Conservation (phyloP, 2,329 filamentous ascomycete genomes). For the Sordariomycetes sp. region DNA sequence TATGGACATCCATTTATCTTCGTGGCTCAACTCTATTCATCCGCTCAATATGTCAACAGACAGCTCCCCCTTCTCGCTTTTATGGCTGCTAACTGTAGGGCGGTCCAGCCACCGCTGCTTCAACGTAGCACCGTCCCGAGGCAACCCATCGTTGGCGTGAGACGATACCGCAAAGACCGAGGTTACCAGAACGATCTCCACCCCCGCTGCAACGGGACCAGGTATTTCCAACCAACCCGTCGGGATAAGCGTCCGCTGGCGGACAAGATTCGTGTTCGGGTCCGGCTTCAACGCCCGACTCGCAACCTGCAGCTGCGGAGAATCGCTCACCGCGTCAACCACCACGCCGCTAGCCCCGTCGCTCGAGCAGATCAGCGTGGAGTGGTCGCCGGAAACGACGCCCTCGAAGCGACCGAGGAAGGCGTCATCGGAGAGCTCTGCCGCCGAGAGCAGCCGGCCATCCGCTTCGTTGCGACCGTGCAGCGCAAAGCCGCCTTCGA, state of each 20-base stretch:
- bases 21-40: too few relatives aligned
- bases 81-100: not conserved
- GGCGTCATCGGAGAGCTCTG: not conserved
- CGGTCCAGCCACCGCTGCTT: not conserved
- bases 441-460: constrained; percentile 1
- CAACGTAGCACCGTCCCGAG: not conserved
- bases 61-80: too few relatives aligned
- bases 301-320: not conserved
- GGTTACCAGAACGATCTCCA: not conserved
- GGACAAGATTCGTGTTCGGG: constrained; percentile 15
- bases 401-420: not conserved
- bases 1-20: too few relatives aligned
- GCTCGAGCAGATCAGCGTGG: not conserved
- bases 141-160: not conserved
- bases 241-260: constrained; percentile 12
- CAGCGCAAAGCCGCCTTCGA: constrained; percentile 15
- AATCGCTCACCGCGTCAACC: not conserved
- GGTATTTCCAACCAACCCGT: not conserved
- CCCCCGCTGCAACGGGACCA: not conserved
- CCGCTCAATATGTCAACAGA: too few relatives aligned
- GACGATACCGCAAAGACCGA: not conserved
- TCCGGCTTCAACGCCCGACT: constrained; percentile 11
- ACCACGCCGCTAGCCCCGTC: not conserved
- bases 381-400: not conserved
- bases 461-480: not conserved